These are phyloP conservation scores for Leccinum disarticulatum DNA, from an alignment of 768 basidiomycete genomes.

Conservation along the genomic window DNA sequence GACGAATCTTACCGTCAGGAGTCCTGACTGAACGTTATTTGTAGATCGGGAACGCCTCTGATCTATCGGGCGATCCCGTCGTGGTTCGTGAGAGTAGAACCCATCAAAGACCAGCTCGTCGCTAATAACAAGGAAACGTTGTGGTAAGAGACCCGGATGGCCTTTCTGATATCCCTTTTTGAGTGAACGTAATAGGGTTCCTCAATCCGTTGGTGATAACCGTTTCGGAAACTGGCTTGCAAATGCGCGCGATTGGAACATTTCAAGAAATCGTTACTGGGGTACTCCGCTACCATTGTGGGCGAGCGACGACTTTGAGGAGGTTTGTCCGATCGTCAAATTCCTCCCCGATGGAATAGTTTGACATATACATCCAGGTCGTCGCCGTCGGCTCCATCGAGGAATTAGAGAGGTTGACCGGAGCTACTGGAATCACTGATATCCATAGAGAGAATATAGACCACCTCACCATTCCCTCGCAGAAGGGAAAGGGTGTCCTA, in stretches of 20 bases:
- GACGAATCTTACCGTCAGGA: not conserved
- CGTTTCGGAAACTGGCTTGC: conserved; percentile 97
- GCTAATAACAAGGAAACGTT: conserved; percentile 86
- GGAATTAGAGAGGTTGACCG: conserved; percentile 84
- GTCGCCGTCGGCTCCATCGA: conserved; percentile 85
- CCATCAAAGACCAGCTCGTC: conserved; percentile 83
- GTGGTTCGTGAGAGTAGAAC: conserved; percentile 93
- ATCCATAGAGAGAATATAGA: conserved; percentile 95
- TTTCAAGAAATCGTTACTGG: conserved; percentile 99
- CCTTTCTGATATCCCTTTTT: conserved; percentile 1
- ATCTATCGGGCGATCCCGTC: conserved; percentile 94
- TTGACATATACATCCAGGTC: conserved; percentile 46
- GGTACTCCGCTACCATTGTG: conserved; percentile 97
- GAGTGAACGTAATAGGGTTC: conserved; percentile 64
- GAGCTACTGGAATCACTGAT: conserved; percentile 80
- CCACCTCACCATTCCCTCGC: conserved; percentile 93
- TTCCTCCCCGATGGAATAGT: not conserved
- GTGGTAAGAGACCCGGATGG: conserved; percentile 54
- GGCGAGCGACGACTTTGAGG: conserved; percentile 90
- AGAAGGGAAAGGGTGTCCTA: conserved; percentile 80
- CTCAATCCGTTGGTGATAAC: conserved; percentile 84
- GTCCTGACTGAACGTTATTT: not conserved
- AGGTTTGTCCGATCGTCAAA: conserved; percentile 43
- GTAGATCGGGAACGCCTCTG: conserved; percentile 89
- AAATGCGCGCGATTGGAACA: conserved; percentile 99